Evolutionary conservation across 768 basidiomycete species (phyloP).

Genomic region (Lactarius deliciosus): DNA sequence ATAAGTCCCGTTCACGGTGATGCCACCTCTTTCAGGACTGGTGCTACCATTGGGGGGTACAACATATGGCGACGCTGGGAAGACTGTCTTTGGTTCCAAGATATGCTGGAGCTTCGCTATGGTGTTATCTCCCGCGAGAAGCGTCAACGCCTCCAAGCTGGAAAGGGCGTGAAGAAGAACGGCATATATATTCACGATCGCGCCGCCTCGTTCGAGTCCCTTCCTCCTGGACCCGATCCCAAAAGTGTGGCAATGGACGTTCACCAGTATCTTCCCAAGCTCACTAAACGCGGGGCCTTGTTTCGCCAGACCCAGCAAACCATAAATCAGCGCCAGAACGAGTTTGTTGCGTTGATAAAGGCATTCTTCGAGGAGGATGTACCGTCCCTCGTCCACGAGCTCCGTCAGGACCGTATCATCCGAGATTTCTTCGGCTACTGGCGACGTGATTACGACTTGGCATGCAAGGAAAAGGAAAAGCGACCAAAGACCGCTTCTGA

Average conservation of each 20-base stretch:
- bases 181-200: slow-evolving; percentile 68
- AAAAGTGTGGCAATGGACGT: slow-evolving; percentile 68
- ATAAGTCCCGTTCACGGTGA: slow-evolving; percentile 29
- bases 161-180: slow-evolving; percentile 73
- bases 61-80: slow-evolving; percentile 82
- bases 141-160: slow-evolving; percentile 61
- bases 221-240: slow-evolving; percentile 82
- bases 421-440: slow-evolving; percentile 80
- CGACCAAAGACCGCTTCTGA: slow-evolving; percentile 28
- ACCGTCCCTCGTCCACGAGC: slow-evolving; percentile 64
- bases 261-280: slow-evolving; percentile 61
- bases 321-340: slow-evolving; percentile 58
- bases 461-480: slow-evolving; percentile 41
- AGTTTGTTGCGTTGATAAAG: slow-evolving; percentile 59
- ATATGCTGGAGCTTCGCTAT: slow-evolving; percentile 66
- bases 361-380: slow-evolving; percentile 59
- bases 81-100: slow-evolving; percentile 77
- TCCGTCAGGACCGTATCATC: slow-evolving; percentile 55
- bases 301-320: slow-evolving; percentile 71
- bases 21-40: slow-evolving; percentile 30
- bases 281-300: slow-evolving; percentile 69
- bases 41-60: slow-evolving; percentile 48
- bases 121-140: slow-evolving; percentile 61
- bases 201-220: slow-evolving; percentile 82
- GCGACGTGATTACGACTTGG: slow-evolving; percentile 67